These are phyloP conservation scores for Globisporangium viniferum DNA, from an alignment of 352 stramenopile genomes.

Conservation along the genomic window DNA sequence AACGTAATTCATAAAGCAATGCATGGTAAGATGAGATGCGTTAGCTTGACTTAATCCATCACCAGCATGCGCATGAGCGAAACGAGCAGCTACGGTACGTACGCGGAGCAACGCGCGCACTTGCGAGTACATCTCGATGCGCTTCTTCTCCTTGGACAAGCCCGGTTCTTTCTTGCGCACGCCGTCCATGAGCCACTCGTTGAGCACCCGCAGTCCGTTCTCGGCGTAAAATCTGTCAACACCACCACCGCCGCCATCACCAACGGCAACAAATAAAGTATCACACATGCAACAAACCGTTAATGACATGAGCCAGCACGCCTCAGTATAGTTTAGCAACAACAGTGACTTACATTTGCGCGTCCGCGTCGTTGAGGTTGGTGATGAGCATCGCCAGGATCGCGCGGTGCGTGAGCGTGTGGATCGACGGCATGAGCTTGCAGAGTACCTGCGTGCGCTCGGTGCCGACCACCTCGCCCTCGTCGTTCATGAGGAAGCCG, in stretches of 20 bases:
- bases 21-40: background rate
- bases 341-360: constrained; percentile 41
- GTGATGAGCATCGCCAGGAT: constrained; percentile 74
- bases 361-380: constrained; percentile 66
- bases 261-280: background rate
- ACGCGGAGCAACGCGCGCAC: constrained; percentile 68
- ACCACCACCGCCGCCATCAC: background rate
- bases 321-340: too few relatives aligned
- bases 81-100: constrained; percentile 6
- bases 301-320: background rate
- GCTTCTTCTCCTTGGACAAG: constrained; percentile 58
- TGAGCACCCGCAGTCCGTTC: constrained; percentile 68
- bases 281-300: background rate
- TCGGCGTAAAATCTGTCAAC: constrained; percentile 63
- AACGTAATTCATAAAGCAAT: background rate
- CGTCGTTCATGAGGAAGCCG: constrained; percentile 80
- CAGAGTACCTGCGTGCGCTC: constrained; percentile 77
- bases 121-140: constrained; percentile 73
- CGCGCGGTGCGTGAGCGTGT: constrained; percentile 72
- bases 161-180: constrained; percentile 31
- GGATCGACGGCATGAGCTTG: constrained; percentile 83
- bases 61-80: background rate
- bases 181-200: constrained; percentile 65
- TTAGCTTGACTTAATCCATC: background rate
- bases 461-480: constrained; percentile 65